Conservation (phyloP, 2,329 filamentous ascomycete genomes). For the Fusarium albidum region DNA sequence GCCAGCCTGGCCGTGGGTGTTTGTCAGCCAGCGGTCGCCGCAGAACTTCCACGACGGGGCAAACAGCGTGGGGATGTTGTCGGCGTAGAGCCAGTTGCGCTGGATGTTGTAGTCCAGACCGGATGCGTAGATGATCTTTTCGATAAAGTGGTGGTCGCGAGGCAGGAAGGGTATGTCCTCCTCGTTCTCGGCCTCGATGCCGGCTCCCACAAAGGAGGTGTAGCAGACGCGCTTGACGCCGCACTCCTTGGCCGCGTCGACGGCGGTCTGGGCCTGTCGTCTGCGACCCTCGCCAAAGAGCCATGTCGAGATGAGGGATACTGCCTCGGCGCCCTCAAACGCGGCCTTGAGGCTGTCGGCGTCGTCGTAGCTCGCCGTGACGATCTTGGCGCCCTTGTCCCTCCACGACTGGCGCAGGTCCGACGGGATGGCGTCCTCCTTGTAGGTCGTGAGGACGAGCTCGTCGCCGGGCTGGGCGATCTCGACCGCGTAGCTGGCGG, state of each 20-base stretch:
- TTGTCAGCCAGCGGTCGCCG: slow-evolving; percentile 34
- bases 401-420: slow-evolving; percentile 29
- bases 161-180: slow-evolving; percentile 39
- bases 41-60: slow-evolving; percentile 35
- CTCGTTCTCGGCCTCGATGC: slow-evolving; percentile 35
- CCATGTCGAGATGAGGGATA: slow-evolving; percentile 38
- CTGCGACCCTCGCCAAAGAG: slow-evolving; percentile 35
- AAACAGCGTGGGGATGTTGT: slow-evolving; percentile 36
- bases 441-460: slow-evolving; percentile 36
- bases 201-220: slow-evolving; percentile 35
- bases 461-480: slow-evolving; percentile 35
- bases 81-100: slow-evolving; percentile 36
- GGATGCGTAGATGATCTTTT: slow-evolving; percentile 33
- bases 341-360: slow-evolving; percentile 33
- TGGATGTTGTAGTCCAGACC: slow-evolving; percentile 35
- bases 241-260: slow-evolving; percentile 35
- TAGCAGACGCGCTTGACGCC: slow-evolving; percentile 37
- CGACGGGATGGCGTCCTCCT: slow-evolving; percentile 26
- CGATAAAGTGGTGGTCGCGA: slow-evolving; percentile 36
- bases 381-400: slow-evolving; percentile 32
- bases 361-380: slow-evolving; percentile 34
- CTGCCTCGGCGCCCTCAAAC: slow-evolving; percentile 37
- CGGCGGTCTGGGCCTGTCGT: slow-evolving; percentile 29
- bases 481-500: slow-evolving; percentile 33
- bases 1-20: slow-evolving; percentile 31